Base-by-base conservation (phyloP, 257 asterid genomes). In the Anisodus tanguticus region DNA sequence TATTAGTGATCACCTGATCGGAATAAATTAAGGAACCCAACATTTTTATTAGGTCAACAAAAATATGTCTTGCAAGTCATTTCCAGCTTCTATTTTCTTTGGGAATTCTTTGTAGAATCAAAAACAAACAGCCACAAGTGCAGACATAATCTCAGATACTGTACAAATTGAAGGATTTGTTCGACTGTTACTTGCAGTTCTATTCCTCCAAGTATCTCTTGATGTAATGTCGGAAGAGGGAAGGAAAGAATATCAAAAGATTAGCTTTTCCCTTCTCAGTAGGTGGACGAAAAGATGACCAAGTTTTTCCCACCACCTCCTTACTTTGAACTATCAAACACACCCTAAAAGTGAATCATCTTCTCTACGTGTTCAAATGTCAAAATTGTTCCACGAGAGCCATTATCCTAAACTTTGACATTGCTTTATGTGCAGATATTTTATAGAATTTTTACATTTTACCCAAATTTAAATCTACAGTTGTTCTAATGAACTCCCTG, bases 11-110 rank as follows among this genome's bases (percentile, higher is more conserved):
- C 35, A 31, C 35, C 35, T 31, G 35, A 31, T 70, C 79, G 6
- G 79, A 76, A 51, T 11, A 76, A 74, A 51, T 76, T 7, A 76
- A 76, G 63, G 81, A 77, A 76, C 58, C 43, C 16, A 77, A 39
- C 16, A 15, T 77, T 53, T 77, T 51, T 43, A 26, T 26, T 77
- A 26, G 49, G 49, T 26, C 64, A 77, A 77, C 19, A 53, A 77
- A 77, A 77, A 77, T 77, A 26, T 53, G 62, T 49, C 81, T 77
- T 51, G 64, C 31, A 26, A 77, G 64, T 77, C 63, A 53, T 51
- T 51, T 53, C 16, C 8, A 77, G 81, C 81, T 15, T 26, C 47
- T 54, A 39, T 77, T 53, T 76, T 76, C 81, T 76, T 12, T 76
- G 17, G 26, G 59, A 51, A 51, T 13, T 53, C 49, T 77, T 26